Percentiles rank a stretch among this genome's conserved stretches.
Evolutionary conservation across 73 alveolate species (phyloP).

Genomic region (Uronychia binucleata): DNA sequence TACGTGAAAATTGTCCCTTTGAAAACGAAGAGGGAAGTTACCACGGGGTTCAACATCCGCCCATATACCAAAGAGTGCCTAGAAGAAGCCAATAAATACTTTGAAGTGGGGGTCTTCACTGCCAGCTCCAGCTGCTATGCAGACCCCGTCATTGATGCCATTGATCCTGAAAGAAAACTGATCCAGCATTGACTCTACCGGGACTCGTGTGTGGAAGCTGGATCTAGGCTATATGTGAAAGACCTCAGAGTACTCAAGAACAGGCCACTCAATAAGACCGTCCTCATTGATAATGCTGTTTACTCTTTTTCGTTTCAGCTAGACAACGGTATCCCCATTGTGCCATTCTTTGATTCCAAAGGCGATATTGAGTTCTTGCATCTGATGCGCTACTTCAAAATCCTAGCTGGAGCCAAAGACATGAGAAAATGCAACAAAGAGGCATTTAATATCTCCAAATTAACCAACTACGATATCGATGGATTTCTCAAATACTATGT

Average conservation of each 20-base stretch:
- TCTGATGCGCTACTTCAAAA: slow-evolving; percentile 34
- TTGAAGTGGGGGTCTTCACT: slow-evolving; percentile 77
- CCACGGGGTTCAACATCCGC: slow-evolving; percentile 39
- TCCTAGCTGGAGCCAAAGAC: slow-evolving; percentile 32
- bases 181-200: slow-evolving; percentile 75
- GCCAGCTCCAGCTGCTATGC: slow-evolving; percentile 80
- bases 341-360: slow-evolving; percentile 65
- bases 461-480: slow-evolving; percentile 1
- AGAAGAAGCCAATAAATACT: slow-evolving; percentile 62
- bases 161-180: slow-evolving; percentile 74
- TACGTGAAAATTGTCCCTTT: neutral
- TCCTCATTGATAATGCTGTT: slow-evolving; percentile 64
- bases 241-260: slow-evolving; percentile 55
- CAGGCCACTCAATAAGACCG: slow-evolving; percentile 42
- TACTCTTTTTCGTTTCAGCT: slow-evolving; percentile 65
- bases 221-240: slow-evolving; percentile 41
- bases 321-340: slow-evolving; percentile 76
- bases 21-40: neutral
- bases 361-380: slow-evolving; percentile 58
- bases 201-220: slow-evolving; percentile 11
- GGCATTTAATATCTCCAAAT: slow-evolving; percentile 7
- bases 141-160: slow-evolving; percentile 64
- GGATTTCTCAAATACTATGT: neutral
- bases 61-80: slow-evolving; percentile 74
- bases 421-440: slow-evolving; percentile 20